Conservation (phyloP, 305 asterid genomes). For the Fraxinus floribunda region DNA sequence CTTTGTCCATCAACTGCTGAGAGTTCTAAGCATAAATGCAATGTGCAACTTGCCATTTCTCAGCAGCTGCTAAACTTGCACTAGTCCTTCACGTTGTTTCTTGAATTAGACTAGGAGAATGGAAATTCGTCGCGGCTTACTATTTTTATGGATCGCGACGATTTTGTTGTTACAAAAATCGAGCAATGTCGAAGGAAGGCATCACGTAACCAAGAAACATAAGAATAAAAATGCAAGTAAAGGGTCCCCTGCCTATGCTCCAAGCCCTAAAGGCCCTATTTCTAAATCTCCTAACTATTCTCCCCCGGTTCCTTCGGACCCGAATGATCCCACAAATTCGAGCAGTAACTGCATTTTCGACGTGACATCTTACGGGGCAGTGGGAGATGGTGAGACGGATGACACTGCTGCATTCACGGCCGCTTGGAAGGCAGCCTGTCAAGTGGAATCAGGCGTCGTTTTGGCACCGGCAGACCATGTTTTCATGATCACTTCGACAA, state of each 20-base stretch:
- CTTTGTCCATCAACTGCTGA: conserved; percentile 2
- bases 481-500: conserved; percentile 75
- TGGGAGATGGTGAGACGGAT: conserved; percentile 71
- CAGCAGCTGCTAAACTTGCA: not conserved
- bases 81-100: not conserved
- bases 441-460: conserved; percentile 56
- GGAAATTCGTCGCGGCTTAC: conserved; percentile 22
- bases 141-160: conserved; percentile 19
- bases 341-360: conserved; percentile 50
- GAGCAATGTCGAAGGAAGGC: conserved; percentile 43
- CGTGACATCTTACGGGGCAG: conserved; percentile 68
- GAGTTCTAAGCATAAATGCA: conserved; percentile 41
- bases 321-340: conserved; percentile 18
- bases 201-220: conserved; percentile 40
- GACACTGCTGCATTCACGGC: conserved; percentile 79
- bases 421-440: conserved; percentile 94
- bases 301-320: conserved; percentile 46
- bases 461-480: conserved; percentile 48
- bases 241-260: conserved; percentile 32
- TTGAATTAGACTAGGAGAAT: conserved; percentile 22
- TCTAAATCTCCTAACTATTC: conserved; percentile 26
- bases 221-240: conserved; percentile 24
- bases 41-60: conserved; percentile 23
- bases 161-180: conserved; percentile 22
- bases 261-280: conserved; percentile 25